Evolutionary conservation across 306 rosid genomes (phyloP), one percentile per base, ranked within the genome.

Genomic region (Quercus cerris): DNA sequence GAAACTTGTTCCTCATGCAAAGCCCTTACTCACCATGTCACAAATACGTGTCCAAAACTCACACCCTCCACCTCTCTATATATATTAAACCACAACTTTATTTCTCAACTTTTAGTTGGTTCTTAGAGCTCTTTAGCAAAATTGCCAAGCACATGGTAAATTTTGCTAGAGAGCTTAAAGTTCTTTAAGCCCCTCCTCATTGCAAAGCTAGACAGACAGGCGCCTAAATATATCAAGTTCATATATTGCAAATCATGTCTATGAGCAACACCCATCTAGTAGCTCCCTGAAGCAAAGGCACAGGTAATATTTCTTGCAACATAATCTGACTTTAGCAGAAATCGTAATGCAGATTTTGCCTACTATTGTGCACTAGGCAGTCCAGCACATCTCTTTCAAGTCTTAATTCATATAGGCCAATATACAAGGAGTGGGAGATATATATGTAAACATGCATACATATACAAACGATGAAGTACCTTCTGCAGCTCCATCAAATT

Each of bases 1-100:
- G 93, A 94, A 90, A 90, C 93, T 70, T 91, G 98, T 89, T 91
- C 78, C 80, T 77, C 97, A 94, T 92, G 92, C 93, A 94, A 84
- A 76, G 73, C 86, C 73, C 81, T 77, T 51, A 86, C 90, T 87
- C 93, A 86, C 87, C 94, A 84, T 82, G 78, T 81, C 76, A 27
- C 55, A 49, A 61, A 18, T 81, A 92, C 91, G 94, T 88, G 98
- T 91, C 95, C 69, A 75, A 81, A 62, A 77, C 57, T 62, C 74
- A 6, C 72, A 81, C 33, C 18, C 84, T 23, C 72, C 61, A 73
- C 77, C 76, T 54, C 86, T 31, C 76, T 87, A 74, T 89, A 87
- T 84, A 85, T 38, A 38, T 28, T 28, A 75, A 35, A 83, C 78
- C 73, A 61, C 75, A 56, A 15, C 31, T 28, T 28, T 28, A 0